Percentiles rank a stretch among this genome's conserved stretches.
These are phyloP conservation scores for Infundibulicybe gibba DNA, from an alignment of 768 basidiomycete species.

Conservation along the genomic window DNA sequence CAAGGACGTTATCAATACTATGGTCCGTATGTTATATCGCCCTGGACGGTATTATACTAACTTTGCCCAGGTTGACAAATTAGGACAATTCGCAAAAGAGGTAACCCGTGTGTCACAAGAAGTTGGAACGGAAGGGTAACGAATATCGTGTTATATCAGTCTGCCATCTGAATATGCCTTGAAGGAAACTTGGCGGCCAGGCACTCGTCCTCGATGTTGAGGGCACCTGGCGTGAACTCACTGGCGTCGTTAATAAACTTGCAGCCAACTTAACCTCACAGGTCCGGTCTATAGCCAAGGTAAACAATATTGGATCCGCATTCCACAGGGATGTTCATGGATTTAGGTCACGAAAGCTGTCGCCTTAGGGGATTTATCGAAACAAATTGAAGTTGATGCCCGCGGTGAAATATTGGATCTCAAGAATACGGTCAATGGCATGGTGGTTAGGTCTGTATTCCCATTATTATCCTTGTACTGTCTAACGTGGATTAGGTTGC, in stretches of 20 bases:
- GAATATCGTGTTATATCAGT: slow-evolving; percentile 2
- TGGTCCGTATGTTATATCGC: slow-evolving; percentile 29
- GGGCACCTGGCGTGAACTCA: slow-evolving; percentile 86
- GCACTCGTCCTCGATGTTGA: slow-evolving; percentile 85
- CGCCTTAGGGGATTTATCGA: slow-evolving; percentile 83
- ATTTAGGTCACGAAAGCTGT: slow-evolving; percentile 72
- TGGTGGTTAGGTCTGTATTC: slow-evolving; percentile 42
- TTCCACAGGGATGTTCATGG: no score
- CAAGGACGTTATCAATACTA: slow-evolving; percentile 74
- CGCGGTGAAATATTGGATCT: slow-evolving; percentile 87
- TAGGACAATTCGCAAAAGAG: slow-evolving; percentile 88
- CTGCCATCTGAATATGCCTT: neutral
- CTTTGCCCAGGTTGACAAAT: slow-evolving; percentile 35
- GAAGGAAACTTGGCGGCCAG: slow-evolving; percentile 60
- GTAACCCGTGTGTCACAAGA: slow-evolving; percentile 84
- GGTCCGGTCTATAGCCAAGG: slow-evolving; percentile 83
- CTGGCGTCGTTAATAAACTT: slow-evolving; percentile 79
- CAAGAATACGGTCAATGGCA: slow-evolving; percentile 61
- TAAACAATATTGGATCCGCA: slow-evolving; percentile 20
- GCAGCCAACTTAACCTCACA: slow-evolving; percentile 79
- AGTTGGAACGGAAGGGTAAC: slow-evolving; percentile 77
- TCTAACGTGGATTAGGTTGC: slow-evolving; percentile 34
- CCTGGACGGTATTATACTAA: neutral
- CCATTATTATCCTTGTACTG: neutral
- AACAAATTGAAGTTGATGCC: slow-evolving; percentile 90